phyloP scores from a whole-genome alignment of 768 basidiomycete species.

The Pulveroboletus ravenelii region DNA sequence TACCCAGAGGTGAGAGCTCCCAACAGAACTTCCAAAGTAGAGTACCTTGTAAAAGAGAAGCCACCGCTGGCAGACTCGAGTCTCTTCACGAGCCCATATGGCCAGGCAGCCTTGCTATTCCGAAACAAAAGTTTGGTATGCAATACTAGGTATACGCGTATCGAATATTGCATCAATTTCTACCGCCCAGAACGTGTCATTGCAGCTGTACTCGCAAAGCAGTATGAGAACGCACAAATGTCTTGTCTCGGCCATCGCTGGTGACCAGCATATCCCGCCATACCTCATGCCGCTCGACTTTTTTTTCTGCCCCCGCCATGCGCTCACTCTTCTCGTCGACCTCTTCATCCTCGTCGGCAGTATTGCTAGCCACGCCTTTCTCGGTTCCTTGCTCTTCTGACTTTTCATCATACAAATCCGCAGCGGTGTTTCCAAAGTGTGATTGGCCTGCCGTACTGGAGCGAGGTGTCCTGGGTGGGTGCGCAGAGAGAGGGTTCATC shows the following conservation, averaged over 20 bases:
- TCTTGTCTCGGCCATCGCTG: constrained; percentile 79
- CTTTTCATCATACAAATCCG: constrained; percentile 40
- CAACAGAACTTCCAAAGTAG: constrained; percentile 4
- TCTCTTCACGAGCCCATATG: constrained; percentile 52
- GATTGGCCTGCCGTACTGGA: constrained; percentile 22
- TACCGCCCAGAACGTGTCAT: constrained; percentile 26
- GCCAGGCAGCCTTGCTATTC: constrained; percentile 42
- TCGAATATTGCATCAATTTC: constrained; percentile 87
- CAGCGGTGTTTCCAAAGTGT: constrained; percentile 20
- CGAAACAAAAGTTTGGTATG: constrained; percentile 55
- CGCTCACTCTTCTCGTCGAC: constrained; percentile 47
- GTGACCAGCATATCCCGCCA: constrained; percentile 79
- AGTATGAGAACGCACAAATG: constrained; percentile 54
- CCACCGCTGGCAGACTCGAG: constrained; percentile 52
- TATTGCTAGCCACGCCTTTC: constrained; percentile 11
- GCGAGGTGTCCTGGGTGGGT: constrained; percentile 74
- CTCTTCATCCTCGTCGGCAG: constrained; percentile 35
- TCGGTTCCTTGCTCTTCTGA: constrained; percentile 33
- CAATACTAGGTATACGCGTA: constrained; percentile 68
- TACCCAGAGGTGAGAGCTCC: constrained; percentile 1
- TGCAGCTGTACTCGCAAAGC: neutral
- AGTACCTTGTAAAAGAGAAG: constrained; percentile 70
- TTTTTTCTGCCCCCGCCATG: constrained; percentile 40
- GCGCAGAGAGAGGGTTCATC: constrained; percentile 76
- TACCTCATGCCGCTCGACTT: constrained; percentile 59